These are phyloP conservation scores for Pholiota microspora DNA, from an alignment of 768 basidiomycete genomes.

Conservation along the genomic window DNA sequence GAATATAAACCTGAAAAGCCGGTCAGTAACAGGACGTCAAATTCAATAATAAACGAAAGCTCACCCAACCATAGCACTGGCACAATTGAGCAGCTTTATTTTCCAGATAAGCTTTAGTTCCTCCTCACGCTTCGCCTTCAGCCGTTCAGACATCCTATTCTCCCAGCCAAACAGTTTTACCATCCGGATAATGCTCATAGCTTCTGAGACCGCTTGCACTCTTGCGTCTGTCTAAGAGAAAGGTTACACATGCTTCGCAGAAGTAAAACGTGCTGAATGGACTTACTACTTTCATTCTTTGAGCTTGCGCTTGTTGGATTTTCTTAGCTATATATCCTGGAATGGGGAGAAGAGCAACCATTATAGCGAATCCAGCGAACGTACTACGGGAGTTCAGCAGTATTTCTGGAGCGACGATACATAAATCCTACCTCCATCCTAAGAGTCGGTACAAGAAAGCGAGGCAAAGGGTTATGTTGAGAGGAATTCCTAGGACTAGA, in stretches of 20 bases:
- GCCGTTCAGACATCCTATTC: slow-evolving; percentile 49
- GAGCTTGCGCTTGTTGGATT: slow-evolving; percentile 42
- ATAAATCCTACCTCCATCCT: slow-evolving; percentile 37
- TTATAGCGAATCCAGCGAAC: slow-evolving; percentile 32
- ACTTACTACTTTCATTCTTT: background rate
- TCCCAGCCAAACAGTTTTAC: slow-evolving; percentile 74
- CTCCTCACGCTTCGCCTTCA: slow-evolving; percentile 57
- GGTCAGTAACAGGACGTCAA: no score
- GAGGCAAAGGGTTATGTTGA: slow-evolving; percentile 37
- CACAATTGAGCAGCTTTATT: slow-evolving; percentile 6
- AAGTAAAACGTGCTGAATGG: no score
- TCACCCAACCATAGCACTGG: slow-evolving; percentile 1
- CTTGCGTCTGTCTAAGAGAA: slow-evolving; percentile 25
- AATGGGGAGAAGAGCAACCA: slow-evolving; percentile 50
- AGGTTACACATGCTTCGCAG: no score
- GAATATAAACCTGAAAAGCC: slow-evolving; percentile 45
- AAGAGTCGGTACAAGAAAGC: slow-evolving; percentile 44
- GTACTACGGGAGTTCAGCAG: no score
- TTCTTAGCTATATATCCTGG: slow-evolving; percentile 53
- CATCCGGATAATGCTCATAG: slow-evolving; percentile 58
- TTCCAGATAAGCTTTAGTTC: slow-evolving; percentile 45
- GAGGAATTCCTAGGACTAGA: slow-evolving; percentile 35
- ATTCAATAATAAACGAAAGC: background rate
- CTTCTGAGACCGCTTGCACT: slow-evolving; percentile 63
- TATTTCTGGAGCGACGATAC: no score